A percentile compares a stretch with the other conserved stretches of the same genome.
Conservation (phyloP, 2,329 filamentous ascomycete genomes). For the Botrytis fragariae region DNA sequence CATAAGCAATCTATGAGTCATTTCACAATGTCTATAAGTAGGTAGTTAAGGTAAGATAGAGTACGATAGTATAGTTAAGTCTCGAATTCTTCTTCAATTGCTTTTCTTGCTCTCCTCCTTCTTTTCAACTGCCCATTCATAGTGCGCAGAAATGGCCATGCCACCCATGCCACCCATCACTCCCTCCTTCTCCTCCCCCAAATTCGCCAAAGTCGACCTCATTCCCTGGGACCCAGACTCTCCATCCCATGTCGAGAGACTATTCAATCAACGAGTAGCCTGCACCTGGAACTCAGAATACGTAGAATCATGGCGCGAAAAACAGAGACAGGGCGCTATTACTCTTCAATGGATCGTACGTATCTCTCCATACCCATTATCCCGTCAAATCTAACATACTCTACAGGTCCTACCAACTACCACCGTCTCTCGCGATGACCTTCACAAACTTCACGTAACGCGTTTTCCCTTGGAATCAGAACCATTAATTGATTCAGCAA, state of each 20-base stretch:
- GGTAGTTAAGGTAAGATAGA: neutral
- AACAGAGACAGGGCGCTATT: conserved; percentile 26
- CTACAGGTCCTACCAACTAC: neutral
- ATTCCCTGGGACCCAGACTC: conserved; percentile 45
- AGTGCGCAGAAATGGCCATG: neutral
- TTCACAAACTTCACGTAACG: conserved; percentile 20
- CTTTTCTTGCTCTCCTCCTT: neutral
- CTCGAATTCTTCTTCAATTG: neutral
- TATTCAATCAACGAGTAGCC: conserved; percentile 45
- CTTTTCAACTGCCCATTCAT: neutral
- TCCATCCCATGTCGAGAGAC: conserved; percentile 41
- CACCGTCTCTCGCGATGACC: neutral
- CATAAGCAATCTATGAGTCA: conserved; percentile 1
- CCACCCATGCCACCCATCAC: neutral
- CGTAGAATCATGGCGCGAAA: conserved; percentile 33
- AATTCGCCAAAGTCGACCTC: conserved; percentile 34
- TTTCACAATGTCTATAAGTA: neutral
- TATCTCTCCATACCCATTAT: neutral
- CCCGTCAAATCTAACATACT: neutral
- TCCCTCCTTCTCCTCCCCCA: neutral
- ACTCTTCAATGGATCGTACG: conserved; percentile 32
- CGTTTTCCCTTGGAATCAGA: conserved; percentile 27
- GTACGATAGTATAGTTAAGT: neutral
- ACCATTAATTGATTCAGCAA: conserved; percentile 27
- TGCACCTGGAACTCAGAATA: conserved; percentile 45